Evolutionary conservation across 2,329 filamentous ascomycete species (phyloP).

Genomic region (Colletotrichum agaves): DNA sequence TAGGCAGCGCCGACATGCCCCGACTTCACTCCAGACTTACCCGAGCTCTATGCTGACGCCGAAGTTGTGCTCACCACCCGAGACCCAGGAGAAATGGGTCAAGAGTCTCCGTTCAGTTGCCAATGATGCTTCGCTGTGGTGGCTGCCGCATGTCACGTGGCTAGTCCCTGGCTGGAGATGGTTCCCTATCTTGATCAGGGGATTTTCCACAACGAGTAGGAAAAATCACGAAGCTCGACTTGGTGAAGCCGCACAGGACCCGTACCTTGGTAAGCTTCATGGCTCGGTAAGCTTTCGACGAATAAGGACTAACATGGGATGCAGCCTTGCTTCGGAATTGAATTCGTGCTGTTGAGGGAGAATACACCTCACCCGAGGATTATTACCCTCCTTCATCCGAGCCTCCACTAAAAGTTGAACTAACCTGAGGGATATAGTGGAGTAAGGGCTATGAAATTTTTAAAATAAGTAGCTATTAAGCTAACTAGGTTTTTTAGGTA

Average conservation of each 20-base stretch:
- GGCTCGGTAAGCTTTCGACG: background rate
- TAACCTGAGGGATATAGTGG: no score
- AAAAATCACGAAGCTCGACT: background rate
- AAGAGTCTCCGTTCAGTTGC: conserved; percentile 41
- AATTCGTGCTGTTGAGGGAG: background rate
- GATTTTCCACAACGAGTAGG: background rate
- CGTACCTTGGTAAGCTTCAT: background rate
- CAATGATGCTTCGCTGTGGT: background rate
- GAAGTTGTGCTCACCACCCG: conserved; percentile 56
- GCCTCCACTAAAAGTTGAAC: no score
- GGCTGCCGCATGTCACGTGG: conserved; percentile 17
- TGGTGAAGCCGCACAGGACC: background rate
- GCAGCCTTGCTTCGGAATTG: conserved; percentile 2
- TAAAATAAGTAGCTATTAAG: no score
- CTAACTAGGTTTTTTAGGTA: no score
- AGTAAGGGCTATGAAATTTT: no score
- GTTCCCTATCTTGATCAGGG: background rate
- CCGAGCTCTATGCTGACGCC: conserved; percentile 60
- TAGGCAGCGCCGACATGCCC: conserved; percentile 58
- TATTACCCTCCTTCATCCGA: no score
- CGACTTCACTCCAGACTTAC: conserved; percentile 55
- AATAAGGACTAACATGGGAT: background rate
- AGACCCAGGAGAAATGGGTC: conserved; percentile 50
- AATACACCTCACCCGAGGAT: no score
- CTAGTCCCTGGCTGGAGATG: conserved; percentile 17